These are phyloP conservation scores for Clonostachys byssicola DNA, from an alignment of 2,329 filamentous ascomycete genomes.

Conservation along the genomic window DNA sequence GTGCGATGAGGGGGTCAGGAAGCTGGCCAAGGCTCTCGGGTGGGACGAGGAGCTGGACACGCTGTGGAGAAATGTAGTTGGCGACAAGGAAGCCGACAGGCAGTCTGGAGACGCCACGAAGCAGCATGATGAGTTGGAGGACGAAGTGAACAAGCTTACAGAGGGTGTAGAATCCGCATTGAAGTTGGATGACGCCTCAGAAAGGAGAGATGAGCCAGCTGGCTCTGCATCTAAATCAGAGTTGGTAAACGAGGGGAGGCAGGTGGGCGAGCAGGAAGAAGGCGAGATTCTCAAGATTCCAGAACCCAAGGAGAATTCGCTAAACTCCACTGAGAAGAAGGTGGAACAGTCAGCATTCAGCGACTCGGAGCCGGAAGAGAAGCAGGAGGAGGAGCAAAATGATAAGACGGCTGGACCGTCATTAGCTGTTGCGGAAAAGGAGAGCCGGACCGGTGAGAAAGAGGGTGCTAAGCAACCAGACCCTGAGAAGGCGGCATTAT, in stretches of 20 bases:
- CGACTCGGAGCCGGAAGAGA: not conserved
- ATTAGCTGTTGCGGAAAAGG: too few species aligned
- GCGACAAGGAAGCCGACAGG: slow-evolving; percentile 51
- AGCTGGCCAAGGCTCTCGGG: slow-evolving; percentile 73
- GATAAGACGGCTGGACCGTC: too few species aligned
- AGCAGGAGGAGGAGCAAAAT: not conserved
- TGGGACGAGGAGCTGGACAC: slow-evolving; percentile 82
- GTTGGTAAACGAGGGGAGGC: too few species aligned
- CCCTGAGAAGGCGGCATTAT: too few species aligned
- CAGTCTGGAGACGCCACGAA: slow-evolving; percentile 29
- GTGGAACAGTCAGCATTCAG: not conserved
- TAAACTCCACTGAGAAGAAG: not conserved
- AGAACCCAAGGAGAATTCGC: not conserved
- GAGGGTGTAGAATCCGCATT: slow-evolving; percentile 26
- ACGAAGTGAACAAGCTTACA: slow-evolving; percentile 28
- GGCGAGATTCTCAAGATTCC: not conserved
- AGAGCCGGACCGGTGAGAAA: too few species aligned
- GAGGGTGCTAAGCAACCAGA: too few species aligned
- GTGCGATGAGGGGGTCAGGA: slow-evolving; percentile 77
- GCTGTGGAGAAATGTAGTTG: slow-evolving; percentile 67
- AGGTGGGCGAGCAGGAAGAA: not conserved
- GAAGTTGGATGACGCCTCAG: slow-evolving; percentile 15
- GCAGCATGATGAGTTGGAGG: slow-evolving; percentile 19
- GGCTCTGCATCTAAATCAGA: not conserved
- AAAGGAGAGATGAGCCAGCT: not conserved